Conservation (phyloP, 257 asterid genomes). For the Agastache rugosa region DNA sequence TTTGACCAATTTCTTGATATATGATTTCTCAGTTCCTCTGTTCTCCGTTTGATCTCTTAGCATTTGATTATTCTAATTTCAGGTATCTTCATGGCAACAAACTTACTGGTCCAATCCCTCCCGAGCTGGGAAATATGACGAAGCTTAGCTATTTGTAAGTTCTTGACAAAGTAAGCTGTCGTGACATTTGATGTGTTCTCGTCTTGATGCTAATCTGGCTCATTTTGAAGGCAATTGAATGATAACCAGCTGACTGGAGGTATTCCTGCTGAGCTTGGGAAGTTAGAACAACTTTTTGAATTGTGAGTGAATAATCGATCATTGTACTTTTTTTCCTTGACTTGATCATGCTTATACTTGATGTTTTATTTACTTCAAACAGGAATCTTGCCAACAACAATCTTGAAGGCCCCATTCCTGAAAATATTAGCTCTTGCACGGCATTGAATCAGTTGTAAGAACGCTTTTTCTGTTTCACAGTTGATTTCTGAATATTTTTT, state of each 20-base stretch:
- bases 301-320: constrained; percentile 53
- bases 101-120: constrained; percentile 84
- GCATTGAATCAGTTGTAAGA: constrained; percentile 93
- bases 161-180: not conserved
- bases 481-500: not conserved
- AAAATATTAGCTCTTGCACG: constrained; percentile 89
- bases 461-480: not conserved
- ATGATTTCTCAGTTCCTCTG: not conserved
- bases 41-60: not conserved
- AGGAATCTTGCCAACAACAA: constrained; percentile 89
- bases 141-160: constrained; percentile 89
- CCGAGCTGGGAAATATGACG: constrained; percentile 94
- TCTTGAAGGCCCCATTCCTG: constrained; percentile 91
- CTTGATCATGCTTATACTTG: not conserved
- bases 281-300: constrained; percentile 90
- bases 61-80: not conserved
- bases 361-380: constrained; percentile 28
- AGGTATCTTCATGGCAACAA: constrained; percentile 99
- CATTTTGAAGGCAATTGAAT: constrained; percentile 79
- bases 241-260: constrained; percentile 76
- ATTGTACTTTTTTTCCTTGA: not conserved
- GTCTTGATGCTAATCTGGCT: constrained; percentile 22
- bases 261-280: constrained; percentile 91
- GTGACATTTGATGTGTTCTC: not conserved
- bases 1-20: not conserved